Base-by-base conservation (phyloP, 1,139 yeast genomes). In the Hansenula lynferdii region DNA sequence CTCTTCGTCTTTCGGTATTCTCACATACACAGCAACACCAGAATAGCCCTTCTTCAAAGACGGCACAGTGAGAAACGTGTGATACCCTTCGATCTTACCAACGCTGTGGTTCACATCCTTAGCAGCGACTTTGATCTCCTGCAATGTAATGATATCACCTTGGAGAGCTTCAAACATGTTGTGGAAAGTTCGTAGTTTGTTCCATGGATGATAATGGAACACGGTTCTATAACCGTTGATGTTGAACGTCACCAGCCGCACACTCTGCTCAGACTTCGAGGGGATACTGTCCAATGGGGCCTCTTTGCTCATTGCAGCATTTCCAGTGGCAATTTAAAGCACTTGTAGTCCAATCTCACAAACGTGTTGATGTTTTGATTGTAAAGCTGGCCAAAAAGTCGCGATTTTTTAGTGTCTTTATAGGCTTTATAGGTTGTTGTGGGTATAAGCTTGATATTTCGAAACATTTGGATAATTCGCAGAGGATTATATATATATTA, bases 21-120 rank as follows among this genome's bases (percentile, higher is more conserved):
- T 65, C 3, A 90, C 76, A 60, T 86, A 90, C 3, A 92, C 72
- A 0, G 90, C 95, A 2, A 92, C 97, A 0, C 98, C 98, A 44
- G 94, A 77, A 57, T 92, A 92, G 0, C 97, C 97, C 55, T 80
- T 84, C 53, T 76, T 80, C 3, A 56, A 43, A 10, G 58, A 57
- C 0, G 97, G 95, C 17, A 87, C 64, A 0, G 94, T 69, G 28
- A 89, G 75, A 50, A 78, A 92, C 1, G 86, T 71, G 24, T 70
- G 64, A 53, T 70, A 90, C 3, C 79, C 75, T 1, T 69, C 63
- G 0, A 85, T 62, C 40, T 72, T 67, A 0, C 83, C 92, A 51
- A 85, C 69, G 43, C 48, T 67, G 36, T 53, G 63, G 31, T 65
- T 65, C 6, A 83, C 50, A 38, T 72, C 74, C 11, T 62, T 63